These are phyloP conservation scores for Telfairia occidentalis DNA, from an alignment of 331 rosid genomes.

Conservation along the genomic window DNA sequence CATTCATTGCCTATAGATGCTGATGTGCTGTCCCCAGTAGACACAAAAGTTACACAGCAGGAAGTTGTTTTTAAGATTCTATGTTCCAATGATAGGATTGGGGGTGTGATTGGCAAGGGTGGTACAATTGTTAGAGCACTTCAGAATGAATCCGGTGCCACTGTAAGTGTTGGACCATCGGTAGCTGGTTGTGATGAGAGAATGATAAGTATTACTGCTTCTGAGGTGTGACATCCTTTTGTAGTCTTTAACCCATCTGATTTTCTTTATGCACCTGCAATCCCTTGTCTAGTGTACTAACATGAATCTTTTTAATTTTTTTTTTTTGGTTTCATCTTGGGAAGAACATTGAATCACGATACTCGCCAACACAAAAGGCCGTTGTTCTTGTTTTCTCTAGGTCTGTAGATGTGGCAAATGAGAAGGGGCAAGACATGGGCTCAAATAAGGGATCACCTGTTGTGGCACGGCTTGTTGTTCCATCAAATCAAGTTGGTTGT, in stretches of 20 bases:
- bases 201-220: constrained; percentile 60
- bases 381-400: constrained; percentile 75
- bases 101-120: constrained; percentile 92
- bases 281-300: constrained; percentile 5
- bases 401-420: constrained; percentile 53
- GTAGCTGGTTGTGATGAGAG: constrained; percentile 70
- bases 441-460: constrained; percentile 46
- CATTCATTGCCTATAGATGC: constrained; percentile 45
- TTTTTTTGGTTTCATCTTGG: constrained; percentile 4
- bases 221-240: constrained; percentile 49
- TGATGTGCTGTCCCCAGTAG: constrained; percentile 40
- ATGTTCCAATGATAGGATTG: constrained; percentile 70
- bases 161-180: constrained; percentile 51
- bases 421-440: constrained; percentile 52
- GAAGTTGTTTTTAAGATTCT: constrained; percentile 72
- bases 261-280: neutral
- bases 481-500: constrained; percentile 89
- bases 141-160: constrained; percentile 88
- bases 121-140: constrained; percentile 69
- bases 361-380: constrained; percentile 91
- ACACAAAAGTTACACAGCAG: constrained; percentile 32
- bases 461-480: constrained; percentile 59
- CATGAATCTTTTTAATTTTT: neutral
- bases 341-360: constrained; percentile 72
- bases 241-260: constrained; percentile 6